A percentile compares a stretch with the other conserved stretches of the same genome.
Evolutionary conservation across 495 filamentous ascomycete genomes (phyloP).

Genomic region (Talaromyces trachyspermus): DNA sequence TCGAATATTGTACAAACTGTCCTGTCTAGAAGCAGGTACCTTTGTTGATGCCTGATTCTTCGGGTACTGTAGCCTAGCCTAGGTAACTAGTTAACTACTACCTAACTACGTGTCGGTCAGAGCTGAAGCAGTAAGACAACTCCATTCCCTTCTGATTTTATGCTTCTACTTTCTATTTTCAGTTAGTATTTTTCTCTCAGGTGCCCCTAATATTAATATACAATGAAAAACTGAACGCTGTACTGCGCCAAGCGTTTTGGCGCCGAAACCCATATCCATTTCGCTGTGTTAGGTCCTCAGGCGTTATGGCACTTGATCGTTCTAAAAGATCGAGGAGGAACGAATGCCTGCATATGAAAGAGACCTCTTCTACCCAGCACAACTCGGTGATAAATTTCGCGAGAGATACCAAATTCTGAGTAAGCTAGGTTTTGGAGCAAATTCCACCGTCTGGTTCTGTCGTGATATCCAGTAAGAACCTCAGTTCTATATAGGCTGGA

Average conservation of each 20-base stretch:
- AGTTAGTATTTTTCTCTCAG: too few relatives aligned
- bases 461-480: constrained; percentile 29
- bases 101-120: too few relatives aligned
- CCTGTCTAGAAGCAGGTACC: too few relatives aligned
- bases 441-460: constrained; percentile 44
- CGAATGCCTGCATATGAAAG: constrained; percentile 28
- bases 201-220: too few relatives aligned
- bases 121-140: too few relatives aligned
- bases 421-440: constrained; percentile 45
- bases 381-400: constrained; percentile 36
- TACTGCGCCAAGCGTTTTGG: not conserved
- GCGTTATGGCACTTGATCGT: not conserved
- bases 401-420: constrained; percentile 41
- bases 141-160: too few relatives aligned
- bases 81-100: too few relatives aligned
- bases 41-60: too few relatives aligned
- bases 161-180: too few relatives aligned
- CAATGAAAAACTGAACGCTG: not conserved
- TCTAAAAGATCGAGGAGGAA: constrained; percentile 31
- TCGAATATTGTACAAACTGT: too few relatives aligned
- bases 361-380: constrained; percentile 37
- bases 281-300: not conserved
- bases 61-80: too few relatives aligned
- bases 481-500: constrained; percentile 1
- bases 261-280: not conserved